Conservation (phyloP, 192 early-diverging fungal genomes). For the Backusella psychrophila region DNA sequence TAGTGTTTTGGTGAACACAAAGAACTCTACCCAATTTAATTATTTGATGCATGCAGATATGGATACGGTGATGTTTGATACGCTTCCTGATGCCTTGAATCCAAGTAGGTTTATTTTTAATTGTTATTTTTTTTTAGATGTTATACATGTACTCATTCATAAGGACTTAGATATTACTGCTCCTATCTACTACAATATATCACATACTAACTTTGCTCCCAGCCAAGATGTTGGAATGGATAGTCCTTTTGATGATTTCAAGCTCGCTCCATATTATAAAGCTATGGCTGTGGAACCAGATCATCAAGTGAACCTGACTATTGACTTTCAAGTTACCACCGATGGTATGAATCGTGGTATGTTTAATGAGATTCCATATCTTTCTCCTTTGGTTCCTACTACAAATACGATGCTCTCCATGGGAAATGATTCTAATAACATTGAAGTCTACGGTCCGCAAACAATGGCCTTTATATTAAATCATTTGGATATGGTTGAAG, state of each 20-base stretch:
- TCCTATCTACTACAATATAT: slow-evolving; percentile 49
- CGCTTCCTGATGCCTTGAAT: slow-evolving; percentile 51
- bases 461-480: slow-evolving; percentile 57
- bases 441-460: slow-evolving; percentile 63
- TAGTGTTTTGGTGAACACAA: slow-evolving; percentile 77
- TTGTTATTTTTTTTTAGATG: neutral
- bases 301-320: slow-evolving; percentile 49
- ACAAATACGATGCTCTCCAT: slow-evolving; percentile 65
- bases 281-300: slow-evolving; percentile 46
- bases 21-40: slow-evolving; percentile 58
- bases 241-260: slow-evolving; percentile 54
- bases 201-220: slow-evolving; percentile 29
- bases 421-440: slow-evolving; percentile 48
- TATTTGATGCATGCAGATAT: slow-evolving; percentile 74
- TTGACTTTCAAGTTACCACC: slow-evolving; percentile 60
- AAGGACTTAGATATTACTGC: slow-evolving; percentile 49
- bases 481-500: slow-evolving; percentile 62
- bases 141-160: neutral
- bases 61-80: slow-evolving; percentile 76
- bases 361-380: slow-evolving; percentile 77
- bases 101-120: slow-evolving; percentile 34
- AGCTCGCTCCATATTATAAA: slow-evolving; percentile 48
- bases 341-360: slow-evolving; percentile 80
- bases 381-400: slow-evolving; percentile 62
- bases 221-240: slow-evolving; percentile 27